Evolutionary conservation across 208 protist genomes (phyloP).

Genomic region (Trypanosoma platydactyli): DNA sequence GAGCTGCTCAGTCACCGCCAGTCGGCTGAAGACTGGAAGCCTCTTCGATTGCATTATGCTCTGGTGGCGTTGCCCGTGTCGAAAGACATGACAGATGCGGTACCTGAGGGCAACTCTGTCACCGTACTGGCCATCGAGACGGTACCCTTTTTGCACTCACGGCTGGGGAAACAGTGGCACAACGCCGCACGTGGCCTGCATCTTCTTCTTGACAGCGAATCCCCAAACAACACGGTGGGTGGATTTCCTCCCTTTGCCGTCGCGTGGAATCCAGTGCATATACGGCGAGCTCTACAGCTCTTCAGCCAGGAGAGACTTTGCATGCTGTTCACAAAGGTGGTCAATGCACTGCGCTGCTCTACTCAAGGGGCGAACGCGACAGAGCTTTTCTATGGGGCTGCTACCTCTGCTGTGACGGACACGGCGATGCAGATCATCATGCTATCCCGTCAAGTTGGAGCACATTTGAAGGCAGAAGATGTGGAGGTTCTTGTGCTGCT

Average conservation of each 20-base stretch:
- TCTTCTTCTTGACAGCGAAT: constrained; percentile 26
- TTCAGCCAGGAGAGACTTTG: constrained; percentile 16
- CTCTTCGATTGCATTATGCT: constrained; percentile 61
- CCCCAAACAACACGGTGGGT: background rate
- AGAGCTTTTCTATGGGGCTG: constrained; percentile 32
- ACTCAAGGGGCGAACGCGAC: background rate
- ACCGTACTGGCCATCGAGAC: constrained; percentile 68
- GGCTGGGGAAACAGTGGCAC: constrained; percentile 84
- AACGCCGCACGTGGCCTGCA: constrained; percentile 65
- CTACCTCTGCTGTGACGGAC: constrained; percentile 44
- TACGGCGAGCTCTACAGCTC: constrained; percentile 44
- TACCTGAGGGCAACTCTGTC: constrained; percentile 14
- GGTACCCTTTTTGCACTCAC: constrained; percentile 59
- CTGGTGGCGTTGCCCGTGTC: constrained; percentile 23
- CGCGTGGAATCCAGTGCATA: constrained; percentile 71
- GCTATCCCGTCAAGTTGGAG: constrained; percentile 62
- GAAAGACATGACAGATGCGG: background rate
- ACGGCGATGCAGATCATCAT: constrained; percentile 67
- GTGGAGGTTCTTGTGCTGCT: constrained; percentile 46
- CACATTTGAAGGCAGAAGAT: constrained; percentile 37
- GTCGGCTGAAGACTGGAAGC: constrained; percentile 32
- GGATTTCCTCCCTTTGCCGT: constrained; percentile 32
- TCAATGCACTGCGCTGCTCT: constrained; percentile 8
- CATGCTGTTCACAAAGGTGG: constrained; percentile 17
- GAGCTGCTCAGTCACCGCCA: constrained; percentile 7